A percentile compares a stretch with the other conserved stretches of the same genome.
Evolutionary conservation across 2,329 filamentous ascomycete genomes (phyloP).

Genomic region (Monilinia fructicola): DNA sequence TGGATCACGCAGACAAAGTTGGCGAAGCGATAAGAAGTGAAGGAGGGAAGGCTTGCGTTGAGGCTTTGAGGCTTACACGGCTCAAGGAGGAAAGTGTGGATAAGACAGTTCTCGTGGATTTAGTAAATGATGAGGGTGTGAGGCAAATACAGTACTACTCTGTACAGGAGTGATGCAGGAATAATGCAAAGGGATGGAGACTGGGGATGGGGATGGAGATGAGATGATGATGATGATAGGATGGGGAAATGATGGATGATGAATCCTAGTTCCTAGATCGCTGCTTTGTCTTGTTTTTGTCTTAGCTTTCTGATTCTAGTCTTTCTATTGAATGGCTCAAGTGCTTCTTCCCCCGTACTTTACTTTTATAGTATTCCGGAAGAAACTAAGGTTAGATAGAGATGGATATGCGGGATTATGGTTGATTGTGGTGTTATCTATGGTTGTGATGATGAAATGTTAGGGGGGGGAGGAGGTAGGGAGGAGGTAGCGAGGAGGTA

Average conservation of each 20-base stretch:
- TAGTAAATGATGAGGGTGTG: conserved; percentile 8
- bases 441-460: conserved; percentile 1
- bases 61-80: not conserved
- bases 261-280: not conserved
- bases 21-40: conserved; percentile 15
- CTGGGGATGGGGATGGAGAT: not conserved
- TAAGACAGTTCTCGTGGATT: conserved; percentile 6
- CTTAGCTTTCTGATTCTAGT: conserved; percentile 7
- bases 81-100: not conserved
- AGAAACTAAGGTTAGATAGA: not conserved
- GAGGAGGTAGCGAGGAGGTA: no score
- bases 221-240: no score
- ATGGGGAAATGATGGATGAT: no score
- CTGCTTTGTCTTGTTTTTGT: not conserved
- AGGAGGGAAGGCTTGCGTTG: not conserved
- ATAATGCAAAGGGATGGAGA: conserved; percentile 8
- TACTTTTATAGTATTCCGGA: not conserved
- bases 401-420: not conserved
- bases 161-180: no score
- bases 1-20: conserved; percentile 22
- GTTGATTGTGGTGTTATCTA: conserved; percentile 2
- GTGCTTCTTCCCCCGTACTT: conserved; percentile 6
- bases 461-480: no score
- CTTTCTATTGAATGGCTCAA: not conserved
- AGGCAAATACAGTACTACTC: no score